Conservation (phyloP, 176 grass and related monocot species). For the Oryza meyeriana region DNA sequence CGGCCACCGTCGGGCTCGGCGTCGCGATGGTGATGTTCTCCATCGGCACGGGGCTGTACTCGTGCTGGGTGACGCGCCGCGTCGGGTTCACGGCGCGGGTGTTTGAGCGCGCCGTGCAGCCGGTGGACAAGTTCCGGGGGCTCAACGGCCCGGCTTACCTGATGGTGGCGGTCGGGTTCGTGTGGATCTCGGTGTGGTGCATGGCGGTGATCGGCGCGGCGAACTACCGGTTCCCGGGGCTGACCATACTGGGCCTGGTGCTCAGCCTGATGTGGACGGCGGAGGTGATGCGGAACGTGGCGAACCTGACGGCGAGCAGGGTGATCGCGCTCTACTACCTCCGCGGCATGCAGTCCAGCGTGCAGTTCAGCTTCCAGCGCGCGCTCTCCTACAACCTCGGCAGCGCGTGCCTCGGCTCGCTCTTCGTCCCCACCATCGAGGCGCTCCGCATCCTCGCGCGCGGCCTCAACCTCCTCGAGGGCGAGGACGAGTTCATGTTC, state of each 20-base stretch:
- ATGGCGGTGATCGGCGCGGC: constrained; percentile 79
- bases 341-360: constrained; percentile 93
- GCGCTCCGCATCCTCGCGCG: constrained; percentile 81
- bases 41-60: constrained; percentile 75
- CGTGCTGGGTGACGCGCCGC: constrained; percentile 85
- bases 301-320: constrained; percentile 85
- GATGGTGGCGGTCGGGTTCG: constrained; percentile 76
- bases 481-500: constrained; percentile 99
- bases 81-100: constrained; percentile 57
- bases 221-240: constrained; percentile 64
- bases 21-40: constrained; percentile 80
- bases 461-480: constrained; percentile 90
- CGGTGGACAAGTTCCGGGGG: constrained; percentile 64
- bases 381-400: constrained; percentile 81
- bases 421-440: constrained; percentile 91
- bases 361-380: constrained; percentile 96
- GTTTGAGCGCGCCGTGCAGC: constrained; percentile 58
- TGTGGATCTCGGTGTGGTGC: constrained; percentile 90
- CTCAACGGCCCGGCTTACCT: constrained; percentile 88
- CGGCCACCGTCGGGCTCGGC: constrained; percentile 63
- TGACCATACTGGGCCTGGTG: constrained; percentile 76
- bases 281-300: constrained; percentile 97
- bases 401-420: constrained; percentile 91
- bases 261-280: constrained; percentile 86
- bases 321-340: constrained; percentile 98